Evolutionary conservation across 164 flowering plant species (phyloP), one percentile per base, ranked within the genome.

Genomic region (Houttuynia cordata): DNA sequence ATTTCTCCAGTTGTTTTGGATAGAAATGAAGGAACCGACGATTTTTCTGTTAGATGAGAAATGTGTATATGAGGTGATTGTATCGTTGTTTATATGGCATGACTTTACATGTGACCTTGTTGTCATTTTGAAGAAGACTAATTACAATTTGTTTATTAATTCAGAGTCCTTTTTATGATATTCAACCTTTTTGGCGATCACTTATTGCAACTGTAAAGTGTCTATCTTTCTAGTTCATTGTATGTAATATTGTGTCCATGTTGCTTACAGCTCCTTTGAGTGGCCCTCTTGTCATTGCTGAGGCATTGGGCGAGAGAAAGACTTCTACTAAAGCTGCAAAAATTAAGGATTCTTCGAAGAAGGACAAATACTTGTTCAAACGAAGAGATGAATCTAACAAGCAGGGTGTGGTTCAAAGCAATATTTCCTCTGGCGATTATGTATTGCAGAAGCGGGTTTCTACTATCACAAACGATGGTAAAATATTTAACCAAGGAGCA

Each of bases 271-370:
- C 96, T 73, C 96, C 91, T 60, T 79, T 94, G 70, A 94, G 99
- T 78, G 97, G 99, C 54, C 96, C 85, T 62, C 66, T 83, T 64
- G 97, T 91, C 58, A 73, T 88, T 55, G 97, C 99, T 3, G 99
- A 94, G 77, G 65, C 88, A 64, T 71, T 88, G 60, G 83, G 94
- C 58, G 84, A 82, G 58, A 73, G 62, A 62, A 86, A 81, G 74
- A 64, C 64, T 67, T 70, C 82, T 42, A 58, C 58, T 47, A 93
- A 82, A 67, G 47, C 80, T 30, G 20, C 65, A 20, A 94, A 88
- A 75, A 62, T 75, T 19, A 88, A 88, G 79, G 91, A 81, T 51
- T 71, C 68, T 37, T 60, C 67, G 6, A 83, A 87, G 75, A 87
- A 85, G 64, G 95, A 88, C 64, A 80, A 66, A 64, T 87, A 87